Percentiles rank a stretch among this genome's conserved stretches.
Conservation (phyloP, 441 rosid species). For the Adansonia rubrostipa region DNA sequence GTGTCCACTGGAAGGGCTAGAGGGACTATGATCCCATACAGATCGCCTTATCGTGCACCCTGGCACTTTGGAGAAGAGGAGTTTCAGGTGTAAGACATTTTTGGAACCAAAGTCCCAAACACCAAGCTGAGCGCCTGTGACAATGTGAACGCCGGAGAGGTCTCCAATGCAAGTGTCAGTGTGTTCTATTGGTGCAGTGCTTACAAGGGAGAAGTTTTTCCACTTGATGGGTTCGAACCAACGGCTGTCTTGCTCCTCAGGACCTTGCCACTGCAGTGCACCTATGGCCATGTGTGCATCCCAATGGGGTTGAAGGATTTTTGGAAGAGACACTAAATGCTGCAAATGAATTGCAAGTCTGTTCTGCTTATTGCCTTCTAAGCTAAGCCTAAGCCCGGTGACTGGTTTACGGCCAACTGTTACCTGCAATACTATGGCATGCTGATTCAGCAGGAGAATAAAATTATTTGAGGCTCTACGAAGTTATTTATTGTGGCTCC, state of each 20-base stretch:
- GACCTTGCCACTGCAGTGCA: constrained; percentile 85
- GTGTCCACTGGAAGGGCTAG: constrained; percentile 37
- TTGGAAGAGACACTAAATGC: constrained; percentile 79
- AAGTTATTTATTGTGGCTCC: not conserved
- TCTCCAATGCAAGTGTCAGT: constrained; percentile 75
- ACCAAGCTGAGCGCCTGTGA: constrained; percentile 83
- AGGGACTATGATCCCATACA: constrained; percentile 78
- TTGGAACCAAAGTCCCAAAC: constrained; percentile 81
- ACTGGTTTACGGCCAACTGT: constrained; percentile 84
- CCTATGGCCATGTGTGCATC: constrained; percentile 76
- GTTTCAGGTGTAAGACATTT: constrained; percentile 68
- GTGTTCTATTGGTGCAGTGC: constrained; percentile 76
- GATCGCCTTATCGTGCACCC: constrained; percentile 83
- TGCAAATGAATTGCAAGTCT: constrained; percentile 75
- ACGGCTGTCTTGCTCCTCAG: constrained; percentile 87
- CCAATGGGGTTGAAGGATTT: constrained; percentile 81
- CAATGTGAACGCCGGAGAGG: constrained; percentile 75
- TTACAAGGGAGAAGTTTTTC: constrained; percentile 88
- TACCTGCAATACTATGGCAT: constrained; percentile 48
- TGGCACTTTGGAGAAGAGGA: constrained; percentile 75
- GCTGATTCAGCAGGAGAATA: constrained; percentile 17
- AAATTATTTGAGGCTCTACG: not conserved
- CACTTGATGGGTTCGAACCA: constrained; percentile 88
- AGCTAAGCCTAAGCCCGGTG: constrained; percentile 68
- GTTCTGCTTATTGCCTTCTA: constrained; percentile 75